phyloP scores from a whole-genome alignment of 2,329 filamentous ascomycete species.

The Fusarium mundagurra region DNA sequence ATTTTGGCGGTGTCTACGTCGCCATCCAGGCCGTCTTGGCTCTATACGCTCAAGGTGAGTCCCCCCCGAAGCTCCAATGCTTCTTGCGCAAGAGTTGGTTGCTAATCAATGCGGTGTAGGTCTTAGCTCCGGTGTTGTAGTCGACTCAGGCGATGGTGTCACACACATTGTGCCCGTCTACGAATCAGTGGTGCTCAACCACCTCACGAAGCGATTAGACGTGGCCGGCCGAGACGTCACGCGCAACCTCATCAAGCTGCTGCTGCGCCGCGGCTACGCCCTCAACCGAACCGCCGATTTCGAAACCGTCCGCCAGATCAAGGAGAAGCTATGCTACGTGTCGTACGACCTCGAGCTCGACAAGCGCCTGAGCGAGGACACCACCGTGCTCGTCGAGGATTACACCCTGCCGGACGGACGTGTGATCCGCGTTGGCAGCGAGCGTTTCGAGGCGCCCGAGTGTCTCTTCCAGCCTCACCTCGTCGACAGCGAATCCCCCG shows the following conservation, averaged over 20 bases:
- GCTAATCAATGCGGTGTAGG: constrained; percentile 57
- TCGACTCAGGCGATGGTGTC: constrained; percentile 97
- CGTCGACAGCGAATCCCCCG: constrained; percentile 96
- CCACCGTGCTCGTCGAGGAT: constrained; percentile 94
- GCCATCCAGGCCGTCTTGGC: constrained; percentile 97
- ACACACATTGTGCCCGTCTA: constrained; percentile 99
- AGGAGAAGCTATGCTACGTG: constrained; percentile 99
- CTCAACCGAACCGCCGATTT: constrained; percentile 99
- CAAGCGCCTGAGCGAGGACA: constrained; percentile 95
- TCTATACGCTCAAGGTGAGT: constrained; percentile 90
- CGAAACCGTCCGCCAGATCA: constrained; percentile 98
- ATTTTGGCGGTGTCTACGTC: constrained; percentile 96
- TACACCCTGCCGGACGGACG: constrained; percentile 97
- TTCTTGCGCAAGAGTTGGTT: not conserved
- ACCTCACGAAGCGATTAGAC: constrained; percentile 91
- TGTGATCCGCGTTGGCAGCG: constrained; percentile 94
- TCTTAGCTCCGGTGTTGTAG: constrained; percentile 93
- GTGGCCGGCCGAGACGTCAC: constrained; percentile 97
- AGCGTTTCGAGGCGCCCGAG: constrained; percentile 97
- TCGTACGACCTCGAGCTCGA: constrained; percentile 98
- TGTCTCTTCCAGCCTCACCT: constrained; percentile 98
- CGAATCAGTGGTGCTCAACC: constrained; percentile 97
- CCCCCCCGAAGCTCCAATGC: not conserved
- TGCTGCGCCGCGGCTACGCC: constrained; percentile 92
- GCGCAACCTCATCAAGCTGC: constrained; percentile 95